These are phyloP conservation scores for Trametes cubensis DNA, from an alignment of 768 basidiomycete species.

Conservation along the genomic window DNA sequence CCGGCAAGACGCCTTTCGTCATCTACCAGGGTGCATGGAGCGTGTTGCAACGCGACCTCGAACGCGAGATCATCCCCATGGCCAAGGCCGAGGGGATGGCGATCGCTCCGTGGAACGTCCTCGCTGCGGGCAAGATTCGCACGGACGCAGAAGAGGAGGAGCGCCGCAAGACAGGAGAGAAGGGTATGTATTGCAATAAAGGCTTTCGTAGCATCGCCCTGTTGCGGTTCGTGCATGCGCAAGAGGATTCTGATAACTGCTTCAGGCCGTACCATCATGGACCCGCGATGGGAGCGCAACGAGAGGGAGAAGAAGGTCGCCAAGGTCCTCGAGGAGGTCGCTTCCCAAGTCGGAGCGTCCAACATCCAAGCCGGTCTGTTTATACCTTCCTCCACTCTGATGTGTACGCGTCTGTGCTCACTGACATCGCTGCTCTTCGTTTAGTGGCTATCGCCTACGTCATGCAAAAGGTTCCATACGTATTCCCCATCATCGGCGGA, in stretches of 20 bases:
- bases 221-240: no score
- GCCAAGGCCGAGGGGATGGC: conserved; percentile 29
- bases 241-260: conserved; percentile 6
- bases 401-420: not conserved
- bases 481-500: conserved; percentile 21
- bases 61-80: conserved; percentile 43
- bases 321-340: conserved; percentile 49
- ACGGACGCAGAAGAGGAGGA: conserved; percentile 38
- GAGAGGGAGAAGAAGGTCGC: conserved; percentile 35
- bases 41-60: conserved; percentile 37
- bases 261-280: conserved; percentile 34
- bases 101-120: conserved; percentile 43
- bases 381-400: no score
- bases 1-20: conserved; percentile 42
- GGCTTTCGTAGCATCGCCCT: no score
- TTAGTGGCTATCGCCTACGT: conserved; percentile 28
- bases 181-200: conserved; percentile 11
- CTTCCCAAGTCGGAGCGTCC: conserved; percentile 45
- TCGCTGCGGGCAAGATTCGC: conserved; percentile 41
- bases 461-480: conserved; percentile 30
- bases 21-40: conserved; percentile 41
- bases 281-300: conserved; percentile 39
- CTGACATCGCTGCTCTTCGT: not conserved
- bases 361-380: conserved; percentile 3
- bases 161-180: conserved; percentile 29